Base-by-base conservation (phyloP, 345 rosid genomes). In the Capsella bursapastoris region DNA sequence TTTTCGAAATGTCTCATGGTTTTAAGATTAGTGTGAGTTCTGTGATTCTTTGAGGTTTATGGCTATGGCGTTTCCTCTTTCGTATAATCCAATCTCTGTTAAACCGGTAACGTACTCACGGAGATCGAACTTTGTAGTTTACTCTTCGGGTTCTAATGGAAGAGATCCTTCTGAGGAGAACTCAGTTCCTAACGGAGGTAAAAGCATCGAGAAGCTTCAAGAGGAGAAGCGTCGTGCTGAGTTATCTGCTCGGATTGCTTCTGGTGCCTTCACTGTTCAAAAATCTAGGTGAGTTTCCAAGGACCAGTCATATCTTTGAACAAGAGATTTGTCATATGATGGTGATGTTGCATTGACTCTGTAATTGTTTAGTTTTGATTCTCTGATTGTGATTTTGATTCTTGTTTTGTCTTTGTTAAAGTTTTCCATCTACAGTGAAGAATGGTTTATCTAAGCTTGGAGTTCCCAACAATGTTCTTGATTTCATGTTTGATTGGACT, bases 401-500 rank as follows among this genome's bases (percentile, higher is more conserved):
- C n/a, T 64, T 64, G 35, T 12, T 18, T 51, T 43, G 13, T n/a
- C 15, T 56, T 22, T 60, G n/a, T 57, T 3, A 10, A 61, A 94
- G 98, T 75, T 87, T 90, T 70, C 84, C 89, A 32, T 82, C 79
- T 28, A 57, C 60, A 57, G 64, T 91, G 80, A 88, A 78, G 89
- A 84, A 80, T 82, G 86, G 95, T 45, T 85, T 91, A 78, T 84
- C 89, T 2, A 91, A 90, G 82, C 14, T 91, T 70, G 98, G 98
- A 1, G 38, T 90, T 64, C 86, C 96, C 1, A 35, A 37, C 48
- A 83, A 78, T 77, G 68, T 83, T 83, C 79, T 94, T 49, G 86
- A 87, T 40, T 40, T 74, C 57, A 40, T 94, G 41, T 88, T 91
- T 70, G 85, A 85, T 53, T 82, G 88, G 89, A 41, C 80, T 57